Percentiles rank a stretch among this genome's conserved stretches.
phyloP scores from a whole-genome alignment of 129 eudicot genomes.

The Centrapalus pauciflorus region DNA sequence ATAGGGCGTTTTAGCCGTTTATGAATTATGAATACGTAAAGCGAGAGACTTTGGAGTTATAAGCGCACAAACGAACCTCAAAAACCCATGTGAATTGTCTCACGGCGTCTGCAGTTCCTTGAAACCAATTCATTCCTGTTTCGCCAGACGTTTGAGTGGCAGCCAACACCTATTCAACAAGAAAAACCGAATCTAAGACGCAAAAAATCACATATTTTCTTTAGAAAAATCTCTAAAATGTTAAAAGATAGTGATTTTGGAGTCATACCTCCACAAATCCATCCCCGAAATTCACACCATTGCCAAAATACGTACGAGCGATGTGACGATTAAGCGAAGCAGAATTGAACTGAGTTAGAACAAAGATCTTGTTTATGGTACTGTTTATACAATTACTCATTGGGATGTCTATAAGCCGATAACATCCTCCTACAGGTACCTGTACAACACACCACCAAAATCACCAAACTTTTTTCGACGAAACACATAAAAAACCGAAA shows the following conservation, averaged over 20 bases:
- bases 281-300: conserved; percentile 87
- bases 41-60: no score
- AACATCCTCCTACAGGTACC: conserved; percentile 99
- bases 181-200: background rate
- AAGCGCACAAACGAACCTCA: conserved; percentile 48
- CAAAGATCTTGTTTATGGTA: conserved; percentile 79
- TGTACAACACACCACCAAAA: conserved; percentile 20
- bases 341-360: conserved; percentile 91
- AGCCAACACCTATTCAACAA: conserved; percentile 64
- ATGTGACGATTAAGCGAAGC: conserved; percentile 96
- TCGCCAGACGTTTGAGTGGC: conserved; percentile 95
- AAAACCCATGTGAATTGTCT: conserved; percentile 93
- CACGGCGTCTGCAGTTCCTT: conserved; percentile 99
- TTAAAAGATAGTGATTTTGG: background rate
- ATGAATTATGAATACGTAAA: no score
- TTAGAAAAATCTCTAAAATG: background rate
- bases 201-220: background rate
- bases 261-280: conserved; percentile 86
- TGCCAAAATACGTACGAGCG: conserved; percentile 82
- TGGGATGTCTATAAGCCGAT: conserved; percentile 92
- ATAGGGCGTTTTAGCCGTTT: no score
- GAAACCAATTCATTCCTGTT: conserved; percentile 90
- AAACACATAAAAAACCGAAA: background rate
- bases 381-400: conserved; percentile 98
- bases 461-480: background rate